Conservation (phyloP, 1,139 yeast species). For the Debaryomyces subglobosus region DNA sequence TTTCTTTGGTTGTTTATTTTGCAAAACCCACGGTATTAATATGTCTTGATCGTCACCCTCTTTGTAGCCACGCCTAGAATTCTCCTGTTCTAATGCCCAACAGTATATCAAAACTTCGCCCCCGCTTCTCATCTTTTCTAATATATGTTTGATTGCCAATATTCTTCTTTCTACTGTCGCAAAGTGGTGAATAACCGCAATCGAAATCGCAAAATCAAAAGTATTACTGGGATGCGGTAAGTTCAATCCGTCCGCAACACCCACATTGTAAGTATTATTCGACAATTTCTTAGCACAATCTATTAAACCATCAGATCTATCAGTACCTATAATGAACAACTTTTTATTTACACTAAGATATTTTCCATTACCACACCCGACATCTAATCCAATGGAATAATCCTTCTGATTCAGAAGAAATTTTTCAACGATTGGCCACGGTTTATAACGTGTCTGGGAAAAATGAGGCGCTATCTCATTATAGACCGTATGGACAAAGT, state of each 20-base stretch:
- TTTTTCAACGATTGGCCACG: conserved; percentile 93
- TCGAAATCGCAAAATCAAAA: conserved; percentile 91
- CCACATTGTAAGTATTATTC: conserved; percentile 37
- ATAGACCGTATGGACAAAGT: conserved; percentile 85
- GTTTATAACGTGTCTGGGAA: conserved; percentile 90
- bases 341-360: conserved; percentile 73
- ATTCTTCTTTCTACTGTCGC: conserved; percentile 80
- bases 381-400: conserved; percentile 58
- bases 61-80: conserved; percentile 83
- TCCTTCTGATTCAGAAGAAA: conserved; percentile 50
- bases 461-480: conserved; percentile 91
- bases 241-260: conserved; percentile 75
- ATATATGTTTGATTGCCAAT: conserved; percentile 69
- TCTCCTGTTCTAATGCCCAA: conserved; percentile 95
- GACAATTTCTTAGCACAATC: conserved; percentile 64
- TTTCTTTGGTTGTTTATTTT: conserved; percentile 42
- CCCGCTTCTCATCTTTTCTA: conserved; percentile 56
- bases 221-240: conserved; percentile 63
- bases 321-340: conserved; percentile 77
- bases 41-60: conserved; percentile 93
- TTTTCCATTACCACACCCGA: conserved; percentile 98
- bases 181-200: conserved; percentile 96
- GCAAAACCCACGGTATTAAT: conserved; percentile 91
- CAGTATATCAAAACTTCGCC: conserved; percentile 84
- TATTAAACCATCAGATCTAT: conserved; percentile 76